Percentiles rank a stretch among this genome's conserved stretches.
phyloP scores from a whole-genome alignment of 2,329 filamentous ascomycete genomes.

The Fusarium tupiense region DNA sequence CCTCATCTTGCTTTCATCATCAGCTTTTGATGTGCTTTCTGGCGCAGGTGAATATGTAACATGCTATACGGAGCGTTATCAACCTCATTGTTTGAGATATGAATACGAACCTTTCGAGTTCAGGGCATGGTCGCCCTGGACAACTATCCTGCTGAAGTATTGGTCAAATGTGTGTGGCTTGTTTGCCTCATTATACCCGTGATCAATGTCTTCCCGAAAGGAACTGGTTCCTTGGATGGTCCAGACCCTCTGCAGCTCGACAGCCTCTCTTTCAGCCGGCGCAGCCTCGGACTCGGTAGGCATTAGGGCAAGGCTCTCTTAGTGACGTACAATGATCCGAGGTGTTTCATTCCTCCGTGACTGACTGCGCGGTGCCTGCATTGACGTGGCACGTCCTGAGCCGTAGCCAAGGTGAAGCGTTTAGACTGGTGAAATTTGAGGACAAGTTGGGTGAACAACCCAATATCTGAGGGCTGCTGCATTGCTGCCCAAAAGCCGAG shows the following conservation, averaged over 20 bases:
- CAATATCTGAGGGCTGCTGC: background rate
- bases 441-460: background rate
- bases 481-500: conserved; percentile 31
- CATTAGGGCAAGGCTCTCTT: background rate
- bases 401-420: conserved; percentile 10
- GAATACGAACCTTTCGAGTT: conserved; percentile 29
- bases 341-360: background rate
- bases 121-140: conserved; percentile 20
- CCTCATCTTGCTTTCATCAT: conserved; percentile 20
- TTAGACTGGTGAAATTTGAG: background rate
- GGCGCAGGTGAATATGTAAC: conserved; percentile 25
- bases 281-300: conserved; percentile 17
- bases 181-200: background rate
- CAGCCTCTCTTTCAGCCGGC: background rate
- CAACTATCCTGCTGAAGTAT: background rate
- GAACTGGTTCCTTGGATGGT: background rate
- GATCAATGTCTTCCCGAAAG: background rate
- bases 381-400: conserved; percentile 21
- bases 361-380: background rate
- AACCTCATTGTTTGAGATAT: conserved; percentile 32
- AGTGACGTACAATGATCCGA: background rate
- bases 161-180: background rate
- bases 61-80: conserved; percentile 27
- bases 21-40: conserved; percentile 27
- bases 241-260: background rate